Conservation (phyloP, 2,329 filamentous ascomycete genomes). For the Penicillium brevicompactum region DNA sequence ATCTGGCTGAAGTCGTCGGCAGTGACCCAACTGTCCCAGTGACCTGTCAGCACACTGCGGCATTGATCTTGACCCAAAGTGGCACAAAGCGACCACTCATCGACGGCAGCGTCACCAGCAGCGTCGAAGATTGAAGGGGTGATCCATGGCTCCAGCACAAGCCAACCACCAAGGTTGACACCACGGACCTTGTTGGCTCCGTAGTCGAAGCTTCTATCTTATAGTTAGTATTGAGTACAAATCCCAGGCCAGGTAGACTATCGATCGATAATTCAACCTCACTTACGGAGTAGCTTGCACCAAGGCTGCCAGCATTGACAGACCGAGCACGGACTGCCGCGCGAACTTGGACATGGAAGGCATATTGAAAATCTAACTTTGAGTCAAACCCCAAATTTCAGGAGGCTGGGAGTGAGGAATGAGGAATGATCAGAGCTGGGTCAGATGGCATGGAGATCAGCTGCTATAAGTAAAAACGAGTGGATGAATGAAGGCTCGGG, state of each 20-base stretch:
- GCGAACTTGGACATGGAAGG: constrained; percentile 22
- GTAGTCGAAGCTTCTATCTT: constrained; percentile 52
- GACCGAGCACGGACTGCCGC: constrained; percentile 28
- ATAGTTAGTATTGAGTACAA: not conserved
- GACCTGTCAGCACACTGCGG: constrained; percentile 49
- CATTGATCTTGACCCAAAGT: constrained; percentile 54
- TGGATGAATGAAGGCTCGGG: constrained; percentile 9
- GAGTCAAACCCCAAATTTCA: constrained; percentile 33
- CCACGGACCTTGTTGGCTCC: constrained; percentile 60
- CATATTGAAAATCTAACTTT: constrained; percentile 25
- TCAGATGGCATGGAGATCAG: constrained; percentile 30
- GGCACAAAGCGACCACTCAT: constrained; percentile 59
- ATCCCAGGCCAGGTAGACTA: not conserved
- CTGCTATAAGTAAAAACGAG: constrained; percentile 34
- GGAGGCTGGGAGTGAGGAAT: constrained; percentile 27
- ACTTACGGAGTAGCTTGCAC: constrained; percentile 31
- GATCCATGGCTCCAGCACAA: constrained; percentile 66
- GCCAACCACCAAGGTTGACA: constrained; percentile 68
- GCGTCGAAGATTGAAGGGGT: constrained; percentile 62
- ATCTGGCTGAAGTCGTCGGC: constrained; percentile 59
- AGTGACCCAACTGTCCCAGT: constrained; percentile 63
- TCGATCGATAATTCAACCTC: not conserved
- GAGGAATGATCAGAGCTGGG: constrained; percentile 18
- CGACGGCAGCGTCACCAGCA: constrained; percentile 52
- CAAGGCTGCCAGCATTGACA: constrained; percentile 28